phyloP scores from a whole-genome alignment of 163 green algal genomes.

The Scenedesmus sp. region DNA sequence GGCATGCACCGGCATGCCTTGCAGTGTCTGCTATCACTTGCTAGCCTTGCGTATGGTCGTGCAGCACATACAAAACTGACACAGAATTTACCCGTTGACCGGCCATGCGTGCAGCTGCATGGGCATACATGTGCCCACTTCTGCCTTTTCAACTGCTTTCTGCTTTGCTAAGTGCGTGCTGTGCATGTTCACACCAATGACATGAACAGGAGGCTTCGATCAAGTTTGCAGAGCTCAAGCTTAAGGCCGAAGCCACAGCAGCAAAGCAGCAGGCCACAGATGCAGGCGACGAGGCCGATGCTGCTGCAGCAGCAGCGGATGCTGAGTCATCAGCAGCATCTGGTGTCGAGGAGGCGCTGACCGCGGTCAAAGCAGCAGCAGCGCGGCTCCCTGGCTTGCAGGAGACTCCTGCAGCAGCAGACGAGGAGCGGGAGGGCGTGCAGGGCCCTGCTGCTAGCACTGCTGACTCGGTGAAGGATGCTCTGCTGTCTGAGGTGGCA shows the following conservation, averaged over 20 bases:
- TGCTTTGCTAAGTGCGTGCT: too few relatives aligned
- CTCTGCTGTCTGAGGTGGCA: constrained; percentile 17
- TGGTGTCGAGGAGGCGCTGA: not conserved
- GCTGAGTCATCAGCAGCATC: constrained; percentile 13
- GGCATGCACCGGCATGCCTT: too few relatives aligned
- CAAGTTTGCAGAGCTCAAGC: constrained; percentile 15
- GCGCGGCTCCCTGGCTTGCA: not conserved
- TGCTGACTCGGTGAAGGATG: not conserved
- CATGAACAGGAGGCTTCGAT: not conserved
- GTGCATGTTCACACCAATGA: not conserved
- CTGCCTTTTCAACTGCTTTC: too few relatives aligned
- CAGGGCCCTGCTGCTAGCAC: constrained; percentile 20
- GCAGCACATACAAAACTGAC: too few relatives aligned
- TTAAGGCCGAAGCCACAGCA: not conserved
- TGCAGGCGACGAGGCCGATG: not conserved
- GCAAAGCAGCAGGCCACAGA: constrained; percentile 21
- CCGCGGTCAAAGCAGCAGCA: not conserved
- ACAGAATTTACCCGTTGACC: too few relatives aligned
- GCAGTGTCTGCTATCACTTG: too few relatives aligned
- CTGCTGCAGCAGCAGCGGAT: constrained; percentile 14
- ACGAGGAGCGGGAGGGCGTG: constrained; percentile 1
- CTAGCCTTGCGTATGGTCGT: too few relatives aligned
- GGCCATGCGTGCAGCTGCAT: too few relatives aligned
- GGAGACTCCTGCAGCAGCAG: constrained; percentile 8
- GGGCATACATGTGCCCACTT: too few relatives aligned